Evolutionary conservation across 2,329 filamentous ascomycete species (phyloP).

Genomic region (Westerdykella ornata): DNA sequence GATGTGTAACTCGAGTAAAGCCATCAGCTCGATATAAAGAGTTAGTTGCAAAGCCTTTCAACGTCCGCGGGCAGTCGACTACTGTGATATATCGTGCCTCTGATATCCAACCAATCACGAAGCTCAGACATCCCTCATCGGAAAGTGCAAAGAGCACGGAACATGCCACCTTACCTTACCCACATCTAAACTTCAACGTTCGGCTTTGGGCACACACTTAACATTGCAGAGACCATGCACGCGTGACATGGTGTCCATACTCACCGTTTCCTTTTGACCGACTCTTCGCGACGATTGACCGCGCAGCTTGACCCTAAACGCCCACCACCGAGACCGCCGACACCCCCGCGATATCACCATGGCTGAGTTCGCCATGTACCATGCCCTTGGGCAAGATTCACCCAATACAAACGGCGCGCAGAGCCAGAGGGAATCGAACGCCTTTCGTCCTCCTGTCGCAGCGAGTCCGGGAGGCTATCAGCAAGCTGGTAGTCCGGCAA

Average conservation of each 20-base stretch:
- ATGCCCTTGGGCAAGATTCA: conserved; percentile 28
- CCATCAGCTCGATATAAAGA: too few species aligned
- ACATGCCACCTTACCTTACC: conserved; percentile 33
- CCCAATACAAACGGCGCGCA: conserved; percentile 21
- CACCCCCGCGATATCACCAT: conserved; percentile 26
- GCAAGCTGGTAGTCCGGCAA: conserved; percentile 34
- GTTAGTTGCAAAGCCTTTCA: too few species aligned
- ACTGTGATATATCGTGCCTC: too few species aligned
- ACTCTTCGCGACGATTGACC: conserved; percentile 11
- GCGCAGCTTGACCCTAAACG: conserved; percentile 9
- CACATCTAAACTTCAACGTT: conserved; percentile 14
- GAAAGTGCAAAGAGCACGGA: conserved; percentile 20
- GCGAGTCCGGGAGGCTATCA: conserved; percentile 42
- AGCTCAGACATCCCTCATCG: conserved; percentile 10
- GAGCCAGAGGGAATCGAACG: conserved; percentile 26
- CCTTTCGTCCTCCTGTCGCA: conserved; percentile 40
- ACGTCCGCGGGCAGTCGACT: too few species aligned
- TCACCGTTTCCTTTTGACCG: conserved; percentile 2
- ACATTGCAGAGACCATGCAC: conserved; percentile 1
- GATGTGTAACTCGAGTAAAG: too few species aligned
- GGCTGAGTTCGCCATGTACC: conserved; percentile 36
- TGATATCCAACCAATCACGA: background rate
- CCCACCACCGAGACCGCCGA: conserved; percentile 3
- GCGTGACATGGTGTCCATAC: conserved; percentile 18
- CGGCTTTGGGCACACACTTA: conserved; percentile 4